phyloP scores from a whole-genome alignment of 352 stramenopile species.

The Globisporangium parvum region DNA sequence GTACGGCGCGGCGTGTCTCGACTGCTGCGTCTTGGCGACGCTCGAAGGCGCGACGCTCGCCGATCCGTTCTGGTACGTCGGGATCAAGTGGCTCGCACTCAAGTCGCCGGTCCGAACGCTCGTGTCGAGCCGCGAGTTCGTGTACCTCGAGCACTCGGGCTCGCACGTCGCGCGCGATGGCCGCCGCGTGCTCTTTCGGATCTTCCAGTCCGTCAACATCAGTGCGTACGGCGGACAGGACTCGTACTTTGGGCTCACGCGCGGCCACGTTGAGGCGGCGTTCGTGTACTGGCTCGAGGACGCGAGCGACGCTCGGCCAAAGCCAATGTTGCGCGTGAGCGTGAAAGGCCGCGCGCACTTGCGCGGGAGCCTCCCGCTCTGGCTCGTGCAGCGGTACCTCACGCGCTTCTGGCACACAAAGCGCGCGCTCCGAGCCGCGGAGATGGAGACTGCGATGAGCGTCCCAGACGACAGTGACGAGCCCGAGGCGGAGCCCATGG shows the following conservation, averaged over 20 bases:
- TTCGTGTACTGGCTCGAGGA: constrained; percentile 71
- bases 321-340: constrained; percentile 39
- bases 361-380: constrained; percentile 53
- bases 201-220: constrained; percentile 58
- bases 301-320: constrained; percentile 5
- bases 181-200: constrained; percentile 53
- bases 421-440: constrained; percentile 12
- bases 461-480: background rate
- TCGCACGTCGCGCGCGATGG: constrained; percentile 41
- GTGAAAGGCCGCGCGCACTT: constrained; percentile 53
- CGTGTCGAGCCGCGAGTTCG: constrained; percentile 58
- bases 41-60: constrained; percentile 53
- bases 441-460: background rate
- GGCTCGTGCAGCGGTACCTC: constrained; percentile 52
- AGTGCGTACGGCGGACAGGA: constrained; percentile 49
- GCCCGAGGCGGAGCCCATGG: too few species aligned
- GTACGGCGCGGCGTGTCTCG: constrained; percentile 50
- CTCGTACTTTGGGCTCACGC: constrained; percentile 65
- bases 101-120: constrained; percentile 55
- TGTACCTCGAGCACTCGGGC: constrained; percentile 63
- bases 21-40: constrained; percentile 57
- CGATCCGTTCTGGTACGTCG: constrained; percentile 73
- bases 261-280: constrained; percentile 48
- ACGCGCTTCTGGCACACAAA: constrained; percentile 50
- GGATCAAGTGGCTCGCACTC: constrained; percentile 69